phyloP scores from a whole-genome alignment of 352 stramenopile species.

The Globisporangium splendens region DNA sequence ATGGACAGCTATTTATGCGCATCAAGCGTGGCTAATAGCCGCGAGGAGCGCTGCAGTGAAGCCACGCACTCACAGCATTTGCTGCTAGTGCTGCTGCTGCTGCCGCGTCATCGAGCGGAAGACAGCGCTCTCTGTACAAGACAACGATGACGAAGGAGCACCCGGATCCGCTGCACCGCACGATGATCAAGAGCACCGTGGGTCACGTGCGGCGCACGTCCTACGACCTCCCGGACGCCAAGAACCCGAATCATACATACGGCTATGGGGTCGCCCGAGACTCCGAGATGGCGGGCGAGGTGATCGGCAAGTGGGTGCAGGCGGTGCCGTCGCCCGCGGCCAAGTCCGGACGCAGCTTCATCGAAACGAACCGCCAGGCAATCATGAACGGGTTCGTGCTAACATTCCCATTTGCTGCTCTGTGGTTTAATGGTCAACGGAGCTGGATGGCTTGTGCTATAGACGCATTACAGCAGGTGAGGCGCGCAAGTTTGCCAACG shows the following conservation, averaged over 20 bases:
- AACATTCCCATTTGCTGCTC: neutral
- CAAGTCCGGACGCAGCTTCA: constrained; percentile 66
- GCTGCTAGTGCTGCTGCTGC: neutral
- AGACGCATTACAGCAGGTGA: constrained; percentile 60
- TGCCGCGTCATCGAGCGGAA: neutral
- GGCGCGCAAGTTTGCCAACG: constrained; percentile 52
- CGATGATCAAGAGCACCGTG: constrained; percentile 81
- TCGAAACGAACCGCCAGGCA: constrained; percentile 75
- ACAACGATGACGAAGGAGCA: constrained; percentile 27
- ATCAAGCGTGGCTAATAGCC: too few relatives aligned
- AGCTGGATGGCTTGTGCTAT: neutral
- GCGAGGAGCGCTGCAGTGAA: too few relatives aligned
- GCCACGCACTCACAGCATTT: neutral
- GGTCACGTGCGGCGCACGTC: constrained; percentile 50
- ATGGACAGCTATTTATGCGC: neutral
- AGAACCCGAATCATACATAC: constrained; percentile 63
- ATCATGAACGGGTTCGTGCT: constrained; percentile 42
- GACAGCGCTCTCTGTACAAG: neutral
- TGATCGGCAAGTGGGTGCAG: constrained; percentile 73
- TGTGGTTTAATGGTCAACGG: neutral
- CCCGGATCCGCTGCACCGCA: constrained; percentile 52
- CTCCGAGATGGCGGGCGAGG: constrained; percentile 62
- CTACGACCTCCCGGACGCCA: constrained; percentile 68
- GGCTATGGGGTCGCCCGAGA: constrained; percentile 67
- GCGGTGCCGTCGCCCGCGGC: constrained; percentile 58